Base-by-base conservation (phyloP, 805 yeast genomes). In the Wickerhamiella hasegawae region DNA sequence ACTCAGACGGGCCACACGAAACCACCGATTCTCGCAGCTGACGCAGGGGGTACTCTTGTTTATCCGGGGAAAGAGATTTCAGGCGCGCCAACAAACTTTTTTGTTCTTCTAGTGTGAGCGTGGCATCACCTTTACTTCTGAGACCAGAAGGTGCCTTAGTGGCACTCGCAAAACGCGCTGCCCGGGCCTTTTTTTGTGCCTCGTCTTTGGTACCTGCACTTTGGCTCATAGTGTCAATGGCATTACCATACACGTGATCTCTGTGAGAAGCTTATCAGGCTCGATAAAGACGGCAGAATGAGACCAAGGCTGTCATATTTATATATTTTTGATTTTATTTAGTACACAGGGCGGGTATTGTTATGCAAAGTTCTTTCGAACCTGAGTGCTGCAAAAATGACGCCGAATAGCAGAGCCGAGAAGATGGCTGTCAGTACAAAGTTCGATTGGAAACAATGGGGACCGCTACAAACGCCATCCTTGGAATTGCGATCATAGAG, bases 401-500 rank as follows among this genome's bases (percentile, higher is more conserved):
- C 39, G 17, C 27, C 39, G 30, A 22, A 25, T 19, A 33, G 33
- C 31, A 23, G 35, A 2, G 21, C 28, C 3, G 42, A 11, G 9
- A 48, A 37, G 4, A 27, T 20, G 9, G 35, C 21, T 16, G 46
- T 46, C 32, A 48, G 31, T 14, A 16, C 23, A 31, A 32, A 45
- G 9, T 44, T 51, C 26, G 32, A 21, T 10, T 28, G 35, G 37
- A 37, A 44, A 32, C 44, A 46, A 9, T 23, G 17, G 1, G 45
- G 27, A 2, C 50, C 50, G 14, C 31, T 19, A 31, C 50, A 46
- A 2, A 32, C 18, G 4, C 48, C 48, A 18, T 31, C 24, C 11
- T 21, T 19, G 17, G 42, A 38, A 33, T 69, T 53, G 4, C 62
- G 53, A 49, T 79, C 92, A 52, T 73, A 79, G 21, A 67, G 62